Evolutionary conservation across 495 filamentous ascomycete species (phyloP), one percentile per base, ranked within the genome.

Genomic region (Mycothermus thermophilus): DNA sequence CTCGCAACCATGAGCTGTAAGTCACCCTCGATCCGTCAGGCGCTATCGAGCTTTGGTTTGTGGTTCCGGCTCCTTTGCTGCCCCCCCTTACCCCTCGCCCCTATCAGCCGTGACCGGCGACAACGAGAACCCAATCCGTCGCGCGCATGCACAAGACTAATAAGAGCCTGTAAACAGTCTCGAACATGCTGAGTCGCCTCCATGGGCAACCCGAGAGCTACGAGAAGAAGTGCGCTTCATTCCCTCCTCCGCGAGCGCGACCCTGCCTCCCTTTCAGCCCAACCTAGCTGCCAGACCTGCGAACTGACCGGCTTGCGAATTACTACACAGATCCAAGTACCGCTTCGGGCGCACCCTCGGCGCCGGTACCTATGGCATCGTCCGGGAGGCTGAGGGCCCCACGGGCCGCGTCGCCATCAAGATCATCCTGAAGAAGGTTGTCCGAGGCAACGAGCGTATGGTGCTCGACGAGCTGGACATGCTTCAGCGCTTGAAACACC

Each of bases 381-480:
- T 99, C 43, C 75, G 90, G 40, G 90, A 99, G 59, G 90, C 90
- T 30, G 85, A 94, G 34, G 65, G 74, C 33, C 70, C 77, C 15
- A 73, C 69, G 10, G 81, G 84, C 42, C 93, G 93, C 62, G 90
- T 93, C 27, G 90, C 90, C 13, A 70, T 99, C 55, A 99, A 99
- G 69, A 96, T 99, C 54, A 99, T 99, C 53, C 67, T 99, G 45
- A 99, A 99, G 75, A 95, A 94, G 63, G 95, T 93, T 63, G 90
- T 99, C 50, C 84, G 83, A 40, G 92, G 90, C 35, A 96, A 96
- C 46, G 90, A 99, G 62, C 74, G 75, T 52, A 99, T 99, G 90
- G 90, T 99, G 19, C 86, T 92, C 52, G 92, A 96, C 62, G 90
- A 99, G 64, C 68, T 99, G 48, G 72, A 83, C 37, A 79, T 99